A percentile compares a stretch with the other conserved stretches of the same genome.
Evolutionary conservation across 441 rosid species (phyloP).

Genomic region (Populus hybrid): DNA sequence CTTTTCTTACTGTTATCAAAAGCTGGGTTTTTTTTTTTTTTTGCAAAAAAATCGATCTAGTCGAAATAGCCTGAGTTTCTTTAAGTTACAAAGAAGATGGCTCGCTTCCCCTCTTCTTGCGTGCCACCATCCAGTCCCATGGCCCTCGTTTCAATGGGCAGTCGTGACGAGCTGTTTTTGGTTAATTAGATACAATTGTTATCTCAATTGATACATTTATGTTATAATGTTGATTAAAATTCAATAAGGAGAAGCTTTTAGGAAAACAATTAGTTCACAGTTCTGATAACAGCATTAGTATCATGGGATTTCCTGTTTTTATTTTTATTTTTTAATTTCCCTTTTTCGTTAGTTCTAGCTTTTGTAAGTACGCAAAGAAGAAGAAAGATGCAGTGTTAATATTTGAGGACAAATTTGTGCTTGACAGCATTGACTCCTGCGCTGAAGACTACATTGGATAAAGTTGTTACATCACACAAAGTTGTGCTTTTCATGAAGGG

Average conservation of each 20-base stretch:
- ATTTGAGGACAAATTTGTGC: not conserved
- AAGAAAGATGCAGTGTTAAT: not conserved
- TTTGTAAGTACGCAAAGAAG: not conserved
- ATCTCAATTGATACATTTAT: not conserved
- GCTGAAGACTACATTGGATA: slow-evolving; percentile 69
- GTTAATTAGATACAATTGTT: not conserved
- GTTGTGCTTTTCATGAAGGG: slow-evolving; percentile 92
- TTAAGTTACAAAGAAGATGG: not conserved
- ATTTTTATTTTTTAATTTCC: not conserved
- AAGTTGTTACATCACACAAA: slow-evolving; percentile 64
- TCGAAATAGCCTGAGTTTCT: not conserved
- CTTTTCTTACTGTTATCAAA: not conserved
- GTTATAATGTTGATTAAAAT: not conserved
- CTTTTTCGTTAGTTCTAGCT: not conserved
- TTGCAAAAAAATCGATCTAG: not conserved
- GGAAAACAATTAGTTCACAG: not conserved
- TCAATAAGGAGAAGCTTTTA: not conserved
- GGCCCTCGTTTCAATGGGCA: not conserved
- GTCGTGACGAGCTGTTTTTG: not conserved
- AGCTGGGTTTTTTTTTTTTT: not conserved
- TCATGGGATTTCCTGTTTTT: not conserved
- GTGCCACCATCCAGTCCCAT: not conserved
- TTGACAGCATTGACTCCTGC: slow-evolving; percentile 56
- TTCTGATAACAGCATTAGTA: not conserved
- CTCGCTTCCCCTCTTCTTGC: not conserved